Conservation (phyloP, 208 protist genomes). For the Crithidia sp. region DNA sequence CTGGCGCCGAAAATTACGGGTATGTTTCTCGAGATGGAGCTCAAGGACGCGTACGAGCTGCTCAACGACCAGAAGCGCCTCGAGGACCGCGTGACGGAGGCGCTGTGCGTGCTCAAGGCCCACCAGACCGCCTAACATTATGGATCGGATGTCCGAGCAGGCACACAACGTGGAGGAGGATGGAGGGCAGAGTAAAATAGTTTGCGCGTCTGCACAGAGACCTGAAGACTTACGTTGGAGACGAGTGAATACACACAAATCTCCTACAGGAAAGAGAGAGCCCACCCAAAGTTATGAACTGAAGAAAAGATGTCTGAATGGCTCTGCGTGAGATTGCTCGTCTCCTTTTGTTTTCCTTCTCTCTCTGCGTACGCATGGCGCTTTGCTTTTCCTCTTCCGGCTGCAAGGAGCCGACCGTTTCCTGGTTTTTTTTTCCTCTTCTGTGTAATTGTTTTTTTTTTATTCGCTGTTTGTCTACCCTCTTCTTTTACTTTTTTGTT, state of each 20-base stretch:
- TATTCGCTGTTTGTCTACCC: neutral
- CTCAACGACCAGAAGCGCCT: constrained; percentile 74
- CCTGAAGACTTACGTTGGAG: neutral
- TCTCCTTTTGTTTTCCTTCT: constrained; percentile 7
- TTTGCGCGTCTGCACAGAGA: too few relatives aligned
- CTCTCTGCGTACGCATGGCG: too few relatives aligned
- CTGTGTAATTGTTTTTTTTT: neutral
- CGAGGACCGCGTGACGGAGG: constrained; percentile 79
- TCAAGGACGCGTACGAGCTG: constrained; percentile 71
- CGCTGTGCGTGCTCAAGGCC: constrained; percentile 74
- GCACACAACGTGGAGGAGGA: too few relatives aligned
- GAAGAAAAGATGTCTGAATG: too few relatives aligned
- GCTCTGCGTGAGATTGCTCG: neutral
- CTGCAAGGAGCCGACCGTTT: constrained; percentile 2
- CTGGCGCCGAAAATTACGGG: constrained; percentile 89
- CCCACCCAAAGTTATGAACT: too few relatives aligned
- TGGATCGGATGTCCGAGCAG: too few relatives aligned
- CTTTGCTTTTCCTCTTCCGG: neutral
- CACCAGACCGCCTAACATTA: constrained; percentile 42
- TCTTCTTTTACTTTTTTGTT: constrained; percentile 14
- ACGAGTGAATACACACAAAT: neutral
- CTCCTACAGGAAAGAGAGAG: too few relatives aligned
- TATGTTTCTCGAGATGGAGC: constrained; percentile 89
- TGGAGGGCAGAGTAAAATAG: too few relatives aligned
- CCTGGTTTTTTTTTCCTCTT: constrained; percentile 5